Evolutionary conservation across 2,329 filamentous ascomycete genomes (phyloP).

Genomic region (Aureobasidium uvarum): DNA sequence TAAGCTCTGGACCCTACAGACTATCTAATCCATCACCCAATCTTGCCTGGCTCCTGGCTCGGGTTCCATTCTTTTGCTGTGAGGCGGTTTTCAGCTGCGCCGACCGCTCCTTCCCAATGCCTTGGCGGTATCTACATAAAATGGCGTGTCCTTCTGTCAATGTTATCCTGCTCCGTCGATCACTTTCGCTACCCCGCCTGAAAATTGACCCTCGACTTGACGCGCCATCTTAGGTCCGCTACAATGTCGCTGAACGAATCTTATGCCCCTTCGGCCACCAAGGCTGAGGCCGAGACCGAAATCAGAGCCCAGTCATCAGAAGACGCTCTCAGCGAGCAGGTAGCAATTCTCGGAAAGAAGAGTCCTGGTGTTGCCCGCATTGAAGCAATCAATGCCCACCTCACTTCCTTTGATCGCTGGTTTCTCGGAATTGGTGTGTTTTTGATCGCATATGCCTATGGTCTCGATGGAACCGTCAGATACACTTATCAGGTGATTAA

Average conservation of each 20-base stretch:
- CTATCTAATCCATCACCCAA: slow-evolving; percentile 26
- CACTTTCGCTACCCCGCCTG: background rate
- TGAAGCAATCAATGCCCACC: slow-evolving; percentile 55
- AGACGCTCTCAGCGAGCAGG: slow-evolving; percentile 11
- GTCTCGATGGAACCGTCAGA: slow-evolving; percentile 58
- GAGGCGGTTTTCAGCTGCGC: background rate
- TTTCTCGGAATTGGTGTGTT: slow-evolving; percentile 62
- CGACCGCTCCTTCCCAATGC: background rate
- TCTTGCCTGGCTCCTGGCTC: slow-evolving; percentile 11
- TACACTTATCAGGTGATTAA: slow-evolving; percentile 50
- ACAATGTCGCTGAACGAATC: slow-evolving; percentile 11
- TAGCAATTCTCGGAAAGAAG: slow-evolving; percentile 36
- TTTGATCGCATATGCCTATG: slow-evolving; percentile 63
- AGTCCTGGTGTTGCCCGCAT: slow-evolving; percentile 59
- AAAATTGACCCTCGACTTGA: background rate
- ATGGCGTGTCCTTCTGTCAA: slow-evolving; percentile 1
- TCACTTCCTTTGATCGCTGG: slow-evolving; percentile 54
- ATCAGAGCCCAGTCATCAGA: background rate
- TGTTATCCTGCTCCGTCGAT: slow-evolving; percentile 3
- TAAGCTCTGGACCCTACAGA: background rate
- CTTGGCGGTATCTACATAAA: slow-evolving; percentile 19
- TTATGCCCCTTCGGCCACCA: slow-evolving; percentile 2
- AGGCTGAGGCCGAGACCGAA: background rate
- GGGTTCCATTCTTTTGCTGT: slow-evolving; percentile 1
- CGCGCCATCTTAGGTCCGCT: background rate